Conservation (phyloP, 225 moss, liverwort and hornwort species). For the Antitrichia curtipendula region DNA sequence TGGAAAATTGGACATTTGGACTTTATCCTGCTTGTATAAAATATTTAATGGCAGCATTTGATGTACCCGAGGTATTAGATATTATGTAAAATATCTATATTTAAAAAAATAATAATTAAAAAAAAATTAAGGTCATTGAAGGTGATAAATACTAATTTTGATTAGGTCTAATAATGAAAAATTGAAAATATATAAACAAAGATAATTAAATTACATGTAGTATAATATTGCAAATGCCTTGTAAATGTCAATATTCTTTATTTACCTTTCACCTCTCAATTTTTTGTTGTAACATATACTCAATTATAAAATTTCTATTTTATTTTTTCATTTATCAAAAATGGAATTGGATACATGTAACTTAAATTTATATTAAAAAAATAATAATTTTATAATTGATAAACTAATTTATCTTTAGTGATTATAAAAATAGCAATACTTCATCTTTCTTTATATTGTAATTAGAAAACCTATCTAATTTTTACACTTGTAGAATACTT, state of each 20-base stretch:
- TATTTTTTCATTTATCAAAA: background rate
- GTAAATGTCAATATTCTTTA: background rate
- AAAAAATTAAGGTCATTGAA: background rate
- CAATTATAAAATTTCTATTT: background rate
- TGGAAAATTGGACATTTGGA: conserved; percentile 42
- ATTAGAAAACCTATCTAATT: background rate
- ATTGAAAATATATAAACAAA: too few species aligned
- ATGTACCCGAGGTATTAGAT: conserved; percentile 28
- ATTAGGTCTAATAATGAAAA: too few species aligned
- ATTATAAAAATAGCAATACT: background rate
- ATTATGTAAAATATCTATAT: background rate
- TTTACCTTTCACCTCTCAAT: fast-evolving
- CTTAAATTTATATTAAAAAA: too few species aligned
- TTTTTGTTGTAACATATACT: too few species aligned
- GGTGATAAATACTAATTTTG: too few species aligned
- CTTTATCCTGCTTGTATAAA: conserved; percentile 40
- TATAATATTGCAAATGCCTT: background rate
- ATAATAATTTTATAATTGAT: too few species aligned
- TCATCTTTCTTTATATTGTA: fast-evolving
- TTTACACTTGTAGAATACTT: background rate
- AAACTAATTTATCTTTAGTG: background rate
- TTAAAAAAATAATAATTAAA: background rate
- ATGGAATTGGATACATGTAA: too few species aligned
- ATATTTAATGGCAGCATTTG: conserved; percentile 50
- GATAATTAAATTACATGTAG: background rate